Evolutionary conservation across 148 eudicot genomes (phyloP).

Genomic region (Chenopodium formosanum): DNA sequence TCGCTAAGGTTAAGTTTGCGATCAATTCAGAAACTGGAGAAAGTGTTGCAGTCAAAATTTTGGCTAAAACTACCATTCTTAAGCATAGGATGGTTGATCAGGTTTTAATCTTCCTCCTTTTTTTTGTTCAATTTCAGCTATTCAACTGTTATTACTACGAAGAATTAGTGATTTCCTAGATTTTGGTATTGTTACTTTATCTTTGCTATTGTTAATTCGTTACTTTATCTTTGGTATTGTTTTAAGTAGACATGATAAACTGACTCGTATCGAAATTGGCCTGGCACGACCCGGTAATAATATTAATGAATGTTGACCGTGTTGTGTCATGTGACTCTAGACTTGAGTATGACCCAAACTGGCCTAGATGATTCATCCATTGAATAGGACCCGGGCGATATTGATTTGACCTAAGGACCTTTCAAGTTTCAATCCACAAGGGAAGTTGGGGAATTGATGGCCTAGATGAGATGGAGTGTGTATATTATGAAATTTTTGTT

Average conservation of each 20-base stretch:
- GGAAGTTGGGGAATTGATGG: no score
- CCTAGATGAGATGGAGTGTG: no score
- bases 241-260: no score
- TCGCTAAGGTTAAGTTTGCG: conserved; percentile 85
- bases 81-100: conserved; percentile 91
- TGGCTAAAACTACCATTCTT: conserved; percentile 76
- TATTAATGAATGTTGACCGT: no score
- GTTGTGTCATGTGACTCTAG: neutral
- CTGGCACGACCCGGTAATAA: neutral
- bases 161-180: no score
- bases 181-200: no score
- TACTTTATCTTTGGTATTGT: neutral
- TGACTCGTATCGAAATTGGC: neutral
- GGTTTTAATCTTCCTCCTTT: conserved; percentile 35
- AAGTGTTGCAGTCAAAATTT: conserved; percentile 74
- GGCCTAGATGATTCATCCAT: no score
- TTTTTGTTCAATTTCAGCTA: neutral
- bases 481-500: no score
- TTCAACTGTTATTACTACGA: no score
- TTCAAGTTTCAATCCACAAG: no score
- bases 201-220: neutral
- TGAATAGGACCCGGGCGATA: no score
- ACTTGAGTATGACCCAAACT: neutral
- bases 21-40: conserved; percentile 65
- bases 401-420: no score